Conservation (phyloP, 768 basidiomycete species). For the Terana coerulea region DNA sequence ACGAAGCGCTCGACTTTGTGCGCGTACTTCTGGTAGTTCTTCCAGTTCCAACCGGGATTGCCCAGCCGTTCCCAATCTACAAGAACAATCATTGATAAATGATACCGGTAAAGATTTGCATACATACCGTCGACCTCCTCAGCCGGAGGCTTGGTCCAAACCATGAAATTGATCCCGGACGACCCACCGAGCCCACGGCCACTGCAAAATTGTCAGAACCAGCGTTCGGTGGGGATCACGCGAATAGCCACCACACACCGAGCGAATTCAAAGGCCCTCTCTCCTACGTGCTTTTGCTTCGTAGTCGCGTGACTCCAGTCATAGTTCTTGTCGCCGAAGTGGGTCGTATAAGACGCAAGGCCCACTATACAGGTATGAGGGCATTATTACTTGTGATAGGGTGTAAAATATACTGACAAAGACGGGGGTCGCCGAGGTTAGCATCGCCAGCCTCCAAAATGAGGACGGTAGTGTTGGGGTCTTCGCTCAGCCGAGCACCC, state of each 20-base stretch:
- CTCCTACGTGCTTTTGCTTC: background rate
- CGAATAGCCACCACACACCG: slow-evolving; percentile 3
- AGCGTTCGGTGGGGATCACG: background rate
- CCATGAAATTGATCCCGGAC: slow-evolving; percentile 22
- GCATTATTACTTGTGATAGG: background rate
- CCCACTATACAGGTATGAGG: slow-evolving; percentile 12
- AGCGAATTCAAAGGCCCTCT: background rate
- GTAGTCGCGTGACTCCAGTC: slow-evolving; percentile 18
- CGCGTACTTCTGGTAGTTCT: slow-evolving; percentile 20
- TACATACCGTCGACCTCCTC: slow-evolving; percentile 21
- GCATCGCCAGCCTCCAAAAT: slow-evolving; percentile 23
- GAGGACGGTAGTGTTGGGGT: slow-evolving; percentile 1
- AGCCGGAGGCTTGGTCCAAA: slow-evolving; percentile 20
- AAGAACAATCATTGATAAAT: background rate
- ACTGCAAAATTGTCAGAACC: slow-evolving; percentile 3
- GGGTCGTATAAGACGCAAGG: slow-evolving; percentile 13
- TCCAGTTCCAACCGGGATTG: slow-evolving; percentile 27
- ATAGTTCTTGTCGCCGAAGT: slow-evolving; percentile 19
- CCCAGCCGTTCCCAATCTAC: slow-evolving; percentile 16
- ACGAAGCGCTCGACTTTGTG: slow-evolving; percentile 18
- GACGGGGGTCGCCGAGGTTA: slow-evolving; percentile 5
- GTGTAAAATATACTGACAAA: background rate
- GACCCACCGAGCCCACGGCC: slow-evolving; percentile 25
- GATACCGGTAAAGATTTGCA: background rate
- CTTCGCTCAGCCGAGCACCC: slow-evolving; percentile 35